Conservation (phyloP, 345 rosid genomes). For the Rhodamnia argentea region DNA sequence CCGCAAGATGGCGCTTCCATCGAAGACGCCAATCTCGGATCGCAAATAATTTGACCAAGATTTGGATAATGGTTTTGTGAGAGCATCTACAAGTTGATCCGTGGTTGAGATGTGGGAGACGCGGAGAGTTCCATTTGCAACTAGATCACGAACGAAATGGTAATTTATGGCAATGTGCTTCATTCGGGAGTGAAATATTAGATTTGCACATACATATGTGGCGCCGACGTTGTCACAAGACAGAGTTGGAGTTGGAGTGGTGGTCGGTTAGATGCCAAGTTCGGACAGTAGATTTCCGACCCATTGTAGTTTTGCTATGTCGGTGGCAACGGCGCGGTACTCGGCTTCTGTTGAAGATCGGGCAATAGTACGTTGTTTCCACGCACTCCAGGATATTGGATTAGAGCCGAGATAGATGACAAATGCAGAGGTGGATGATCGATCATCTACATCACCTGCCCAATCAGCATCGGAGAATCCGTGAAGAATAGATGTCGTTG, state of each 20-base stretch:
- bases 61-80: neutral
- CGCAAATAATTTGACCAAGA: too few relatives aligned
- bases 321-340: neutral
- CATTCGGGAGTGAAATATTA: neutral
- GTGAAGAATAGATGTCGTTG: neutral
- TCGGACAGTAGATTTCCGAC: neutral
- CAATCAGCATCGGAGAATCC: neutral
- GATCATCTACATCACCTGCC: neutral
- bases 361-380: neutral
- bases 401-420: neutral
- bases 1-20: too few relatives aligned
- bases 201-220: neutral
- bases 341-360: neutral
- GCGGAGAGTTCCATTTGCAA: neutral
- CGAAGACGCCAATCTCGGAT: too few relatives aligned
- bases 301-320: neutral
- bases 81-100: neutral
- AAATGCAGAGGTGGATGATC: fast-evolving
- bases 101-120: neutral
- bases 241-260: neutral
- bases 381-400: neutral
- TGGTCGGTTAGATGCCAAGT: neutral
- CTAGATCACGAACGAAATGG: neutral
- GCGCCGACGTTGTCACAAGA: neutral
- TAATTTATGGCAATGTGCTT: neutral